These are phyloP conservation scores for Juglanconis oblonga DNA, from an alignment of 2,329 filamentous ascomycete species.

Conservation along the genomic window DNA sequence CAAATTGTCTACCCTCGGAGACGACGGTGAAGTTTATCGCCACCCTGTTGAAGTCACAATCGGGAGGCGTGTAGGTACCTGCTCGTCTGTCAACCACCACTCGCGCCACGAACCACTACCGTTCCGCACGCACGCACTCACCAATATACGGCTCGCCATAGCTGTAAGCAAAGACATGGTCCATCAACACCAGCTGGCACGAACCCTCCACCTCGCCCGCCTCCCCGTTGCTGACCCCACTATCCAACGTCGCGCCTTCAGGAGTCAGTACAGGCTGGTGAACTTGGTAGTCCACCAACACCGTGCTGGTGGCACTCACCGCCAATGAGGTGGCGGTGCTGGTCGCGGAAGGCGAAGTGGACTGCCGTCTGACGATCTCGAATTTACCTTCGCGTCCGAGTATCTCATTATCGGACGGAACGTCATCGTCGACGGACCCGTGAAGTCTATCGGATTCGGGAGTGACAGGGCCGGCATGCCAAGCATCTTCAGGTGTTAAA, in stretches of 20 bases:
- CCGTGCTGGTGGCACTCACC: conserved; percentile 23
- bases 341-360: neutral
- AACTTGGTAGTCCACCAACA: conserved; percentile 66
- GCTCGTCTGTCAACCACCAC: neutral
- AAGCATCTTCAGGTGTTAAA: neutral
- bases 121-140: conserved; percentile 33
- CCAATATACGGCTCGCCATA: conserved; percentile 74
- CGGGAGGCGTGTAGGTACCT: conserved; percentile 65
- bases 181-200: conserved; percentile 62
- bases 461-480: neutral
- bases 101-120: neutral
- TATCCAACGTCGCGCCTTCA: conserved; percentile 34
- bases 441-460: neutral
- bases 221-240: conserved; percentile 28
- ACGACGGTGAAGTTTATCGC: conserved; percentile 74
- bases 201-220: conserved; percentile 25
- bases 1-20: conserved; percentile 70
- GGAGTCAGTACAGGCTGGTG: conserved; percentile 62
- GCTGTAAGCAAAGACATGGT: conserved; percentile 67
- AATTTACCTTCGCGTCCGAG: neutral
- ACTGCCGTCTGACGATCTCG: conserved; percentile 12
- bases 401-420: neutral
- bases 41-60: conserved; percentile 70
- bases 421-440: neutral
- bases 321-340: conserved; percentile 19